Conservation (phyloP, 805 yeast species). For the Candida awuae region DNA sequence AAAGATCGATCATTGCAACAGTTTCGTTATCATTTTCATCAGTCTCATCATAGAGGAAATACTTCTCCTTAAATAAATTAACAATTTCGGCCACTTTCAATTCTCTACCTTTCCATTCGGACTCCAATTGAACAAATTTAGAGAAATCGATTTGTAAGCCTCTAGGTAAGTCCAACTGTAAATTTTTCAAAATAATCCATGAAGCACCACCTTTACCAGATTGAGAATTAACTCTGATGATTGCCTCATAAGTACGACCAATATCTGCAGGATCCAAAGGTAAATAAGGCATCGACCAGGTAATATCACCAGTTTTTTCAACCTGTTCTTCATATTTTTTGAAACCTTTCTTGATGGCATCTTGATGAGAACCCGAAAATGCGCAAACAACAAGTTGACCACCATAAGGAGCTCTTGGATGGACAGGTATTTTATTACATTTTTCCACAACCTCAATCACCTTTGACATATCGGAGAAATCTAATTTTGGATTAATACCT, state of each 20-base stretch:
- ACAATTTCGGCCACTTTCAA: conserved; percentile 57
- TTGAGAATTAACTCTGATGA: conserved; percentile 81
- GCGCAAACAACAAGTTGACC: conserved; percentile 80
- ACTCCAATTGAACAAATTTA: conserved; percentile 56
- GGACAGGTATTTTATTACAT: conserved; percentile 75
- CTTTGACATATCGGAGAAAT: conserved; percentile 58
- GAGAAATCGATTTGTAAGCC: conserved; percentile 73
- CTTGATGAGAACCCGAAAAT: conserved; percentile 81
- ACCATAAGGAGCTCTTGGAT: conserved; percentile 74
- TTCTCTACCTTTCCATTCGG: conserved; percentile 68
- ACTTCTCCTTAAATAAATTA: conserved; percentile 54
- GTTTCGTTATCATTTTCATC: conserved; percentile 16
- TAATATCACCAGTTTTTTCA: conserved; percentile 25
- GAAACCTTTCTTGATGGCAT: conserved; percentile 81
- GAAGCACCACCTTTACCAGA: conserved; percentile 88
- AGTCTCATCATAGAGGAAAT: conserved; percentile 28
- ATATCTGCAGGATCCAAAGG: conserved; percentile 81
- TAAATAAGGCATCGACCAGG: conserved; percentile 72
- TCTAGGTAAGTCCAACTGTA: conserved; percentile 77
- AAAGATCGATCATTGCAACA: conserved; percentile 14
- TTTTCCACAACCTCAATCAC: conserved; percentile 68
- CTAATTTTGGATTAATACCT: conserved; percentile 64
- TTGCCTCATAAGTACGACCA: conserved; percentile 88
- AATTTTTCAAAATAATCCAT: conserved; percentile 69
- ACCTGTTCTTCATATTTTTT: conserved; percentile 35